These are phyloP conservation scores for Penicillium pancosmium DNA, from an alignment of 495 filamentous ascomycete species.

Conservation along the genomic window DNA sequence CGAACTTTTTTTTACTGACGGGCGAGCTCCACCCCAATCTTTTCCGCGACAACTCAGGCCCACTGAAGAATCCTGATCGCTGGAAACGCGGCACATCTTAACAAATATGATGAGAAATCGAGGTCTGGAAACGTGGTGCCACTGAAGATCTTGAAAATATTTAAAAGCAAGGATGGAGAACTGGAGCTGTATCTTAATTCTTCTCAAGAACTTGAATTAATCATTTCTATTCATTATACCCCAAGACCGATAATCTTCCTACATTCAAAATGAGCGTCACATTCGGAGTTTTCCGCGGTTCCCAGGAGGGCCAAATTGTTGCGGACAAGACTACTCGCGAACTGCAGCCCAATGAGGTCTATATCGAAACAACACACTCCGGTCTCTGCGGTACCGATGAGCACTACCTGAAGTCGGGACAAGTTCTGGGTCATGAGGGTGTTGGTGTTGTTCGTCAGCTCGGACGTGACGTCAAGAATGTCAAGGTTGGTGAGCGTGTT, in stretches of 20 bases:
- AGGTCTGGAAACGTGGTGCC: not conserved
- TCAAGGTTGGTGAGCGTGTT: constrained; percentile 59
- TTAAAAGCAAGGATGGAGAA: not conserved
- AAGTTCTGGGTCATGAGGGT: constrained; percentile 53
- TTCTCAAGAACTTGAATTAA: not conserved
- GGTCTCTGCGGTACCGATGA: constrained; percentile 49
- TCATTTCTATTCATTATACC: not conserved
- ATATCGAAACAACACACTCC: constrained; percentile 49
- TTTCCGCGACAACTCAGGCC: not conserved
- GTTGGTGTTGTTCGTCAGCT: constrained; percentile 55
- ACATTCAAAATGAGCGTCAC: constrained; percentile 31
- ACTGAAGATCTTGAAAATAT: not conserved
- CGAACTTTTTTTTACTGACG: constrained; percentile 8
- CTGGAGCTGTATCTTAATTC: not conserved
- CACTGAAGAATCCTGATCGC: not conserved
- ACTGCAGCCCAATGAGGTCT: constrained; percentile 40
- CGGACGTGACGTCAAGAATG: constrained; percentile 48
- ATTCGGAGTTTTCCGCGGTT: constrained; percentile 38
- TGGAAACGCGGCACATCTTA: constrained; percentile 5
- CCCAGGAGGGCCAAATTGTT: constrained; percentile 34
- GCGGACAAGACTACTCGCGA: constrained; percentile 32
- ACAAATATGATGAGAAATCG: constrained; percentile 5
- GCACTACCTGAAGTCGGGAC: constrained; percentile 34
- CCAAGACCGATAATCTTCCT: not conserved
- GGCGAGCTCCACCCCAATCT: constrained; percentile 4